Evolutionary conservation across 192 early-diverging fungal genomes (phyloP).

Genomic region (Backusella australiensis): DNA sequence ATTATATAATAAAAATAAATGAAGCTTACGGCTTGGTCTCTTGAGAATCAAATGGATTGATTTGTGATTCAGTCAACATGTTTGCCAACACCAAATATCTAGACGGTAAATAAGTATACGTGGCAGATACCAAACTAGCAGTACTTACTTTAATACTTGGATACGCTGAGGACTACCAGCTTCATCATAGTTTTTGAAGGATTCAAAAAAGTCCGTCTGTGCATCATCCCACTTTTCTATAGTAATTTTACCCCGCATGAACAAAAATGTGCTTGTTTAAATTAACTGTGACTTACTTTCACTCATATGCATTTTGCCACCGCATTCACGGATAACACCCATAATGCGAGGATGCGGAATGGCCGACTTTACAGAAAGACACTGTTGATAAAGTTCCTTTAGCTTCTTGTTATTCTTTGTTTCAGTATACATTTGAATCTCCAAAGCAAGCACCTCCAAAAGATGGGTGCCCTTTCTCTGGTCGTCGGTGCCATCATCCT

Average conservation of each 20-base stretch:
- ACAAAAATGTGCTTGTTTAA: neutral
- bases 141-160: constrained; percentile 77
- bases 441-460: constrained; percentile 92
- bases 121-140: neutral
- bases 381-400: constrained; percentile 89
- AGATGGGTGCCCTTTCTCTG: constrained; percentile 92
- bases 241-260: neutral
- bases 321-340: constrained; percentile 96
- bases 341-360: constrained; percentile 96
- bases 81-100: constrained; percentile 92
- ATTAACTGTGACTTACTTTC: constrained; percentile 59
- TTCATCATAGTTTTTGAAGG: constrained; percentile 98
- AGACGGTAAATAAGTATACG: neutral
- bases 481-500: constrained; percentile 79
- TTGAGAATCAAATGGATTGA: constrained; percentile 97
- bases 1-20: neutral
- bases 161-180: constrained; percentile 92
- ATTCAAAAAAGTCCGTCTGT: constrained; percentile 93
- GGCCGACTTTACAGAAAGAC: constrained; percentile 83
- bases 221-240: constrained; percentile 88
- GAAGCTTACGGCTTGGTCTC: constrained; percentile 88
- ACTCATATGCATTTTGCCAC: constrained; percentile 97
- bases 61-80: constrained; percentile 93
- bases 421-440: constrained; percentile 94
- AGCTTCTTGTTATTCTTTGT: constrained; percentile 85